These are phyloP conservation scores for Russula foetens DNA, from an alignment of 768 basidiomycete species.

Conservation along the genomic window DNA sequence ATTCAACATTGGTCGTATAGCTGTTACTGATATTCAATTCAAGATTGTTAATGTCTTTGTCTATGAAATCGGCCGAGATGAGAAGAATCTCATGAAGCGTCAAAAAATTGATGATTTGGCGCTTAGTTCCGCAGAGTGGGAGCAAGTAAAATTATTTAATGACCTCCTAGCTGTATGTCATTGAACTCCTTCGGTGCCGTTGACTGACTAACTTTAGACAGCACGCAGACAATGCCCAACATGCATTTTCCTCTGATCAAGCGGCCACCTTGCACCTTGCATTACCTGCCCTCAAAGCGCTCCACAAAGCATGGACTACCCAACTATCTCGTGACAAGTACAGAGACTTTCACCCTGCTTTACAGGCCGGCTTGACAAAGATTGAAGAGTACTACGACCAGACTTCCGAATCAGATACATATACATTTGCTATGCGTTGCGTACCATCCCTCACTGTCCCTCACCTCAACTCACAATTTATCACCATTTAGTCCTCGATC, in stretches of 20 bases:
- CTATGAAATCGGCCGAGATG: no score
- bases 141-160: no score
- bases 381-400: not conserved
- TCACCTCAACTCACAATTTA: no score
- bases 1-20: no score
- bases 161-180: no score
- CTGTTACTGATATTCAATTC: no score
- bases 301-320: conserved; percentile 25
- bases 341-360: not conserved
- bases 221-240: conserved; percentile 28
- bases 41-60: no score
- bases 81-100: no score
- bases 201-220: not conserved
- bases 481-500: no score
- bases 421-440: not conserved
- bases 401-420: not conserved
- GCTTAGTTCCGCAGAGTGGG: no score
- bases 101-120: no score
- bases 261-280: conserved; percentile 25
- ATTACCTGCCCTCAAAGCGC: conserved; percentile 25
- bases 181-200: no score
- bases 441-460: not conserved
- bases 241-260: conserved; percentile 27
- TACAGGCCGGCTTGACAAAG: not conserved
- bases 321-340: not conserved